Conservation (phyloP, 768 basidiomycete genomes). For the Peribolospora kevripleyi region DNA sequence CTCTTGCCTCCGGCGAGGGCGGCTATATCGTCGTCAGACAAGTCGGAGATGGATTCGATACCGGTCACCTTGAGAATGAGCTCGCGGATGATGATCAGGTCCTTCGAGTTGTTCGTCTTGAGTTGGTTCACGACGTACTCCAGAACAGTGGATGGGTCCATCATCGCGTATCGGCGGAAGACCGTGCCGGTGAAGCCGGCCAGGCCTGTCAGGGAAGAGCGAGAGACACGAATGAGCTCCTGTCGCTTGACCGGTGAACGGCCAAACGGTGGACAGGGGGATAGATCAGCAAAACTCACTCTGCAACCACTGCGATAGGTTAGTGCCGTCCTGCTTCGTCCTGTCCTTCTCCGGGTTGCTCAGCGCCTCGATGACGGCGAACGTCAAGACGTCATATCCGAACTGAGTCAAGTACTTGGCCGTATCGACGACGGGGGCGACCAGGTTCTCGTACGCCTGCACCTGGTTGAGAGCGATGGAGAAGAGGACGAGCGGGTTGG, state of each 20-base stretch:
- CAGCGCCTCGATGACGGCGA: slow-evolving; percentile 61
- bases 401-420: slow-evolving; percentile 71
- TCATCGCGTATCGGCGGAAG: slow-evolving; percentile 49
- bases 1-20: slow-evolving; percentile 80
- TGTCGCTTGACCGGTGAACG: not conserved
- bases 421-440: slow-evolving; percentile 66
- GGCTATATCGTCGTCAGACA: slow-evolving; percentile 64
- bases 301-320: slow-evolving; percentile 71
- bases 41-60: slow-evolving; percentile 66
- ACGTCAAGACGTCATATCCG: slow-evolving; percentile 82
- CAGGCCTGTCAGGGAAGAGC: slow-evolving; percentile 32
- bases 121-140: slow-evolving; percentile 82
- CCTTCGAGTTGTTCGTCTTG: slow-evolving; percentile 53
- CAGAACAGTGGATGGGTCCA: slow-evolving; percentile 40
- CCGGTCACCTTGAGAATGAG: slow-evolving; percentile 89
- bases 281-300: slow-evolving; percentile 31
- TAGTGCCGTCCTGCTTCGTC: slow-evolving; percentile 77
- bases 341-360: slow-evolving; percentile 57
- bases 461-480: slow-evolving; percentile 71
- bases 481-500: slow-evolving; percentile 82
- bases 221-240: slow-evolving; percentile 1
- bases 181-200: slow-evolving; percentile 83
- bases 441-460: slow-evolving; percentile 86
- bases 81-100: slow-evolving; percentile 75
- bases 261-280: not conserved